These are phyloP conservation scores for Solidago caesia DNA, from an alignment of 129 eudicot species.

Conservation along the genomic window DNA sequence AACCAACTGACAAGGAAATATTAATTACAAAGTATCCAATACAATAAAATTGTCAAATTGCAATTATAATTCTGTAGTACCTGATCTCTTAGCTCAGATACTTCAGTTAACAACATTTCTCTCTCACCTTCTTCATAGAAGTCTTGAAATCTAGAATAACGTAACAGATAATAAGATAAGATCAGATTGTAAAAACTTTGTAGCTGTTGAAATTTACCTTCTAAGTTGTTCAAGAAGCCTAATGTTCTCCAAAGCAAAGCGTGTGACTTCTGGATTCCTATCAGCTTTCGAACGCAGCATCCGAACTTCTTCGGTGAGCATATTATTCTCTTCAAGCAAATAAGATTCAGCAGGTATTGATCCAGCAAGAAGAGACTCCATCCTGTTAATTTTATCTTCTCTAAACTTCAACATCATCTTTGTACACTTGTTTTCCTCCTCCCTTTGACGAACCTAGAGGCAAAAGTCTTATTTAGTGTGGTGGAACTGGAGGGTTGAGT, in stretches of 20 bases:
- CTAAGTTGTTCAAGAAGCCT: constrained; percentile 89
- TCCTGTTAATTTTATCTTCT: constrained; percentile 82
- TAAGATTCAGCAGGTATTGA: constrained; percentile 70
- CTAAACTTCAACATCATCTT: constrained; percentile 95
- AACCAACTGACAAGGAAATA: constrained; percentile 49
- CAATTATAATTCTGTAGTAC: constrained; percentile 30
- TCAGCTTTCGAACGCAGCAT: constrained; percentile 69
- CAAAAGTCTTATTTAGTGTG: constrained; percentile 8
- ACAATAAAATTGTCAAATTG: constrained; percentile 3
- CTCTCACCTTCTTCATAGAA: constrained; percentile 97
- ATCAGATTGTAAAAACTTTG: background rate
- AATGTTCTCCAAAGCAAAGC: constrained; percentile 89
- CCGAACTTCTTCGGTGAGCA: constrained; percentile 70
- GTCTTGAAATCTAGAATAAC: constrained; percentile 64
- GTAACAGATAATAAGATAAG: constrained; percentile 16
- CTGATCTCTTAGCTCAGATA: constrained; percentile 83
- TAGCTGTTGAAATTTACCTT: constrained; percentile 39
- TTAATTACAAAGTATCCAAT: constrained; percentile 19
- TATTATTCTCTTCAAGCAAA: constrained; percentile 69
- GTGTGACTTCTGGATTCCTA: constrained; percentile 95
- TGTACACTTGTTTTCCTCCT: constrained; percentile 84
- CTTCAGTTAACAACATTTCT: constrained; percentile 70
- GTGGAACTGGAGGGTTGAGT: background rate
- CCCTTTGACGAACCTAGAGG: constrained; percentile 83
- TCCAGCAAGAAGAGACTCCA: constrained; percentile 75